A percentile compares a stretch with the other conserved stretches of the same genome.
phyloP scores from a whole-genome alignment of 2,329 filamentous ascomycete species.

The Fusarium continuum region DNA sequence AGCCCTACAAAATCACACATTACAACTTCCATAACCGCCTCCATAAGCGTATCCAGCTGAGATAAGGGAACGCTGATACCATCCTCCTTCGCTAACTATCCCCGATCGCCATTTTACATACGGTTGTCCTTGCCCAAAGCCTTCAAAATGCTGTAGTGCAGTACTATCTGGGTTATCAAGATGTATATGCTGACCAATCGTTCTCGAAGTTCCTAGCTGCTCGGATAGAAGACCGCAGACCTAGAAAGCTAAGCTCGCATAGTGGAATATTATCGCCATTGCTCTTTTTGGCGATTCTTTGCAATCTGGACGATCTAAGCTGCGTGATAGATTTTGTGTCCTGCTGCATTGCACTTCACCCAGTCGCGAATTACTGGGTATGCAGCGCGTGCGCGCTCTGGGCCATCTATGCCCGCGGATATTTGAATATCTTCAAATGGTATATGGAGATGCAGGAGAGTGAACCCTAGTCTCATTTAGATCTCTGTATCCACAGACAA shows the following conservation, averaged over 20 bases:
- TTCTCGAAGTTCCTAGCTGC: not conserved
- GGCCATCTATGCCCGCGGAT: conserved; percentile 54
- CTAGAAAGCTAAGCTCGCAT: conserved; percentile 44
- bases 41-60: conserved; percentile 28
- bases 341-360: conserved; percentile 48
- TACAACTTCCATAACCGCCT: conserved; percentile 17
- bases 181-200: not conserved
- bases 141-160: conserved; percentile 23
- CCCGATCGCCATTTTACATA: conserved; percentile 25
- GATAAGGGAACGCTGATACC: conserved; percentile 15
- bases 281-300: conserved; percentile 24
- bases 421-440: conserved; percentile 55
- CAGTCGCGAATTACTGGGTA: conserved; percentile 49
- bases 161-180: conserved; percentile 12
- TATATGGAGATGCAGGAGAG: conserved; percentile 50
- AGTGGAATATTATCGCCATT: conserved; percentile 42
- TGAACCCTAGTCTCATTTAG: conserved; percentile 46
- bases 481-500: conserved; percentile 31
- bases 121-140: conserved; percentile 23
- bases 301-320: conserved; percentile 42
- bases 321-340: conserved; percentile 45
- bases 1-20: conserved; percentile 10
- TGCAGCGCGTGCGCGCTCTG: conserved; percentile 49
- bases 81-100: not conserved
- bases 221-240: conserved; percentile 31